Conservation (phyloP, 345 rosid genomes). For the Pugionium dolabratum region DNA sequence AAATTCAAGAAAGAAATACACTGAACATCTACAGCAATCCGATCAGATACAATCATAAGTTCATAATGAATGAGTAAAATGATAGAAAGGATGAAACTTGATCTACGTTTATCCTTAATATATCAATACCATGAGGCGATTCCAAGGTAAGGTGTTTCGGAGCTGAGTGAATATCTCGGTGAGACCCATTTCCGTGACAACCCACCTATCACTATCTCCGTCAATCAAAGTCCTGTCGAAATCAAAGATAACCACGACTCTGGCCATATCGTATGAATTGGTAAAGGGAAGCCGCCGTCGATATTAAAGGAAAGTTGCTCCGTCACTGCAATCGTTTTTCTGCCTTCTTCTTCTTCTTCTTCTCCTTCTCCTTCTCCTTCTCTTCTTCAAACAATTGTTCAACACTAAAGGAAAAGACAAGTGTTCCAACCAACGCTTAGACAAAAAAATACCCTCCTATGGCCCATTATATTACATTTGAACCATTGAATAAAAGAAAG, state of each 20-base stretch:
- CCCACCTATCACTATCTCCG: slow-evolving; percentile 81
- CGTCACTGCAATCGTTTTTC: background rate
- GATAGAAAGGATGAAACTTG: background rate
- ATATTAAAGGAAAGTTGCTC: slow-evolving; percentile 3
- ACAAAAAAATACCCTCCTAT: background rate
- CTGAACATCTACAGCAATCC: background rate
- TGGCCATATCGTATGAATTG: slow-evolving; percentile 37
- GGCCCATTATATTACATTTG: background rate
- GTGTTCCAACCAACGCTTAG: no score
- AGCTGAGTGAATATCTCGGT: slow-evolving; percentile 63
- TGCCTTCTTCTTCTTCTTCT: background rate
- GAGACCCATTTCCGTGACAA: slow-evolving; percentile 79
- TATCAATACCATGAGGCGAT: slow-evolving; percentile 69
- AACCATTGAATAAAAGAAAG: background rate
- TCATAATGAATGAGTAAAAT: background rate
- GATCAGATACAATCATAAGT: no score
- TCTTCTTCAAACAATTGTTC: no score
- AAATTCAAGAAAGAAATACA: background rate
- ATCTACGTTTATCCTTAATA: background rate
- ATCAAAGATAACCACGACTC: slow-evolving; percentile 63
- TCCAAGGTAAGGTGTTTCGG: slow-evolving; percentile 73
- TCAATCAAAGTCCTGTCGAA: slow-evolving; percentile 89
- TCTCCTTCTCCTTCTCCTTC: background rate
- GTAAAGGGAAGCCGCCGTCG: background rate
- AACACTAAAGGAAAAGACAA: no score